phyloP scores from a whole-genome alignment of 2,329 filamentous ascomycete genomes.

The Neofusicoccum cordaticola region DNA sequence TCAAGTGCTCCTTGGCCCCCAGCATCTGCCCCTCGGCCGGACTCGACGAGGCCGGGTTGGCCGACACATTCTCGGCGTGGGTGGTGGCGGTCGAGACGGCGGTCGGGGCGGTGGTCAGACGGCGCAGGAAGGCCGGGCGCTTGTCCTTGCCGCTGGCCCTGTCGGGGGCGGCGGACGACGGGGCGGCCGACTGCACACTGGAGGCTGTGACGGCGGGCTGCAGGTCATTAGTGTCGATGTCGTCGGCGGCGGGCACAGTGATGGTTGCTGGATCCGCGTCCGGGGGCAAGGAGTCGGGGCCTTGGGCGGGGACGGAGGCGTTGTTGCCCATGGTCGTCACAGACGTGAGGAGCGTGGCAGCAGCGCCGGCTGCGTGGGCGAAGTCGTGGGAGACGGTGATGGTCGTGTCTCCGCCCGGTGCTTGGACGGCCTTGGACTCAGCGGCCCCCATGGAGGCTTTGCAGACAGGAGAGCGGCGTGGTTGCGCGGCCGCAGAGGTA shows the following conservation, averaged over 20 bases:
- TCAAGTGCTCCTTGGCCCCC: conserved; percentile 10
- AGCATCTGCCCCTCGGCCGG: neutral
- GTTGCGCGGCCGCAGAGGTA: conserved; percentile 1
- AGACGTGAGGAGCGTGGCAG: neutral
- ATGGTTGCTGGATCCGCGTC: neutral
- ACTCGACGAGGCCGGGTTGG: neutral
- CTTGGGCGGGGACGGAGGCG: conserved; percentile 3
- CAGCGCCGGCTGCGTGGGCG: neutral
- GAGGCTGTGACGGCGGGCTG: neutral
- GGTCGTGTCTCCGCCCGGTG: neutral
- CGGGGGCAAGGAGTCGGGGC: neutral
- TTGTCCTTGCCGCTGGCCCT: neutral
- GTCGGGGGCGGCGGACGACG: neutral
- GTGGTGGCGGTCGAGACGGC: neutral
- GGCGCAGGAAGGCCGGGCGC: conserved; percentile 11
- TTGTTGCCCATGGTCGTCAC: conserved; percentile 9
- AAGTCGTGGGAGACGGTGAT: neutral
- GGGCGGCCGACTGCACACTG: neutral
- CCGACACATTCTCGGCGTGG: conserved; percentile 9
- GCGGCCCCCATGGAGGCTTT: conserved; percentile 14
- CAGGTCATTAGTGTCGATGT: conserved; percentile 2
- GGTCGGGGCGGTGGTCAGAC: neutral
- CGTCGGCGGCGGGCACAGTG: neutral
- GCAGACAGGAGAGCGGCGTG: neutral
- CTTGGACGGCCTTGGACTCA: conserved; percentile 10